A percentile compares a stretch with the other conserved stretches of the same genome.
Evolutionary conservation across 2,329 filamentous ascomycete genomes (phyloP).

Genomic region (Ophiostoma sp.): DNA sequence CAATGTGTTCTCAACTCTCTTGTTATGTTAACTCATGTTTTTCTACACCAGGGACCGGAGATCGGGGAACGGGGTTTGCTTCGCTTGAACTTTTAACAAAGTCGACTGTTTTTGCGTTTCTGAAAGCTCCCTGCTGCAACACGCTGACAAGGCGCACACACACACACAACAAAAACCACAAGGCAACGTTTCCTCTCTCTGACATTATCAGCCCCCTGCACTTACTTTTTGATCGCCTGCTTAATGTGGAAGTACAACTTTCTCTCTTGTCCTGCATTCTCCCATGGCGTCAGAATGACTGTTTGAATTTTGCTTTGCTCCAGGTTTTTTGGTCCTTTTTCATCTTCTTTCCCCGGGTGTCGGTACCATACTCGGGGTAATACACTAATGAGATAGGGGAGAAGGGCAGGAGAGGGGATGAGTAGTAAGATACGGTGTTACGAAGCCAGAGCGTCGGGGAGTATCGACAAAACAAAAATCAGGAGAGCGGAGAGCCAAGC

Average conservation of each 20-base stretch:
- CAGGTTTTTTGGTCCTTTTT: neutral
- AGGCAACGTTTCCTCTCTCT: slow-evolving; percentile 8
- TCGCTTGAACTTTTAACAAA: neutral
- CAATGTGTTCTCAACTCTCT: neutral
- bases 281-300: neutral
- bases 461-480: neutral
- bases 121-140: neutral
- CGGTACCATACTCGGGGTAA: neutral
- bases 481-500: neutral
- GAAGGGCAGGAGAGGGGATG: too few species aligned
- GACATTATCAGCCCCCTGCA: neutral
- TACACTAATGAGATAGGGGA: neutral
- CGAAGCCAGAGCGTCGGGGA: neutral
- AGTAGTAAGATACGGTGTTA: neutral
- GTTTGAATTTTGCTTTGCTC: neutral
- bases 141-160: neutral
- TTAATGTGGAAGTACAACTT: neutral
- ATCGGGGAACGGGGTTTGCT: neutral
- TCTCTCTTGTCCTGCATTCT: neutral
- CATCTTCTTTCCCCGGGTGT: neutral
- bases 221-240: neutral
- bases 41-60: too few species aligned
- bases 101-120: neutral
- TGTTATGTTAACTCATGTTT: too few species aligned
- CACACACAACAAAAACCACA: neutral